Evolutionary conservation across 2,329 filamentous ascomycete genomes (phyloP), one percentile per base, ranked within the genome.

Genomic region (Tympanopsis confertula): DNA sequence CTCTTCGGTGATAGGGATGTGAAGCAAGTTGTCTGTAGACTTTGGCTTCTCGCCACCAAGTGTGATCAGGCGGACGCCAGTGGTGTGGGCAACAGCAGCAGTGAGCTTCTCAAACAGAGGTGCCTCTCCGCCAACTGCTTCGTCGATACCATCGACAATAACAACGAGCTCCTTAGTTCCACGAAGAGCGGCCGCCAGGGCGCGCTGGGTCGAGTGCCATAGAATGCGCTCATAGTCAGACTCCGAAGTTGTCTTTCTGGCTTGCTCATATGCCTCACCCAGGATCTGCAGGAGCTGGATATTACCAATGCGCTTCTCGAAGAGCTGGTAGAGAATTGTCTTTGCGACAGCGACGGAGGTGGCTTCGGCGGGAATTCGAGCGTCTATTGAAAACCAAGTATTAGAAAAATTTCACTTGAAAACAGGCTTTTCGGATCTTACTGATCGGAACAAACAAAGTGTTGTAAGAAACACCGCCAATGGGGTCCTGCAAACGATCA

Each of bases 291-390:
- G 51, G 3, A 62, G 48, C n/a, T 51, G 47, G 13, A 58, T 45
- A 38, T 62, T 61, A 2, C 58, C 59, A 36, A 61, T 59, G 22
- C 57, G 51, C 39, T 53, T 55, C 19, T 52, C 50, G 28, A 62
- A 56, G 0, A 62, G 47, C 38, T 62, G 58, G 32, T 39, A 46
- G 13, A 62, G 49, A 15, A 62, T 53, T 1, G 50, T 41, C 38
- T 59, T 60, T 13, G 46, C 54, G 36, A 59, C 47, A 4, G 55
- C 54, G 5, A 48, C 45, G 2, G 52, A 45, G 1, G 50, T 49
- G 2, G 54, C 49, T 35, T 55, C 50, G 2, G 49, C 51, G 0
- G 54, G 50, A 5, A 59, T 47, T 26, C 55, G 46, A 26, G 46
- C 47, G 38, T 57, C 54, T 57, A 37, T 3, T 10, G 24, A 28